Evolutionary conservation across 83 land plant species (phyloP), one percentile per base, ranked within the genome.

Genomic region (Thuja plicata): DNA sequence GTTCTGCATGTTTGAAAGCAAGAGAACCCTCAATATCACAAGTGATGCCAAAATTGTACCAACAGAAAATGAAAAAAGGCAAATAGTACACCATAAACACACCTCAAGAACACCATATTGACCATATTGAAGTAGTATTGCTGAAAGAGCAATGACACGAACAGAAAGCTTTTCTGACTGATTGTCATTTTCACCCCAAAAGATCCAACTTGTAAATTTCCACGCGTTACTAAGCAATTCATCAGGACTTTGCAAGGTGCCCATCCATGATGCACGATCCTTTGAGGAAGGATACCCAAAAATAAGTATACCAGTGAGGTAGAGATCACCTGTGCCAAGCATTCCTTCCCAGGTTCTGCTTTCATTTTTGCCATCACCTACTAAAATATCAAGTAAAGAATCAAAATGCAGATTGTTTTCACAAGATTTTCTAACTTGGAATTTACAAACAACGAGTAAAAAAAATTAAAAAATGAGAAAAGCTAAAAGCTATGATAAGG

Each of bases 41-140:
- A 80, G 27, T 34, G 34, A 79, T 15, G 60, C 5, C 24, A n/a
- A 7, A 60, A 76, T 45, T 7, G 10, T 87, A 45, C 24, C 52
- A 74, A 5, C 41, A 19, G 19, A 54, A 40, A 55, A 19, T 41
- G 8, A 52, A 62, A 55, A 21, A 54, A 3, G 35, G 60, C 3
- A 38, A 24, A 54, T 35, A 5, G 45, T 50, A 57, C 27, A 17
- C 3, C 8, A 57, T 50, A 50, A 1, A 57, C 79, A 37, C 82
- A 93, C 99, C 99, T 98, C 95, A 89, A 94, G 94, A 89, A 95
- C 94, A 66, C 95, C 89, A 90, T 92, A 97, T 81, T 98, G 99
- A 32, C 96, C 95, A 92, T 97, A 94, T 85, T 89, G 90, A 66
- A 98, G 92, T 52, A 97, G 89, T 74, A 91, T 86, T 27, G 88